These are phyloP conservation scores for Triticum aestivum DNA, from an alignment of 176 grass and related monocot species.

Conservation along the genomic window IWGSC_CS_RefSeq_v2.1 NC_057807.1:16611528-16612027, in stretches of 20 bases:
- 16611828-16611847: neutral
- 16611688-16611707: conserved; percentile 5
- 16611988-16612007: neutral
- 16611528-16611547: no score
- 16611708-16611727: conserved; percentile 86
- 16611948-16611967: neutral
- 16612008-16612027: neutral
- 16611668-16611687: neutral
- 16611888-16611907: neutral
- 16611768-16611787: conserved; percentile 56
- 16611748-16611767: conserved; percentile 74
- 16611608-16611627: no score
- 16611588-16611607: no score
- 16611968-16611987: neutral
- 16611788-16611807: conserved; percentile 19
- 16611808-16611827: neutral
- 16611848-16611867: conserved; percentile 1
- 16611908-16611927: neutral
- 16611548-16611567: no score
- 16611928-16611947: conserved; percentile 2
- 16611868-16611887: conserved; percentile 12
- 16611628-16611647: no score
- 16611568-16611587: no score
- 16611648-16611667: neutral
- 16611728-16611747: conserved; percentile 93